Percentiles rank a stretch among this genome's conserved stretches.
phyloP scores from a whole-genome alignment of 208 protist genomes.

The Crithidia fasciculata region DNA sequence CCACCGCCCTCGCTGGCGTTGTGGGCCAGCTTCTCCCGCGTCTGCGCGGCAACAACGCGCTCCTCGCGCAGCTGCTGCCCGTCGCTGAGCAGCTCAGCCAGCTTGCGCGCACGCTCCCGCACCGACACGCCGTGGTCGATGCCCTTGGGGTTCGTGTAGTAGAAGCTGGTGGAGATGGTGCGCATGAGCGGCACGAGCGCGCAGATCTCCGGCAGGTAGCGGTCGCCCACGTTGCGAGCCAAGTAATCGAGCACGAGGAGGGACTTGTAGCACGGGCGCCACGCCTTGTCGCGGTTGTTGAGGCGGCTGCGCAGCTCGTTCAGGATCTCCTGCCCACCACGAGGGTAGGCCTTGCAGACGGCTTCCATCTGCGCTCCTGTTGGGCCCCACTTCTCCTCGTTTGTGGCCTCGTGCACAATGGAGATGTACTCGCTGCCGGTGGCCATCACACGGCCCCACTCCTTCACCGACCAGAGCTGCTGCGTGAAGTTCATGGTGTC shows the following conservation, averaged over 20 bases:
- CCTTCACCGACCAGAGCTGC: conserved; percentile 70
- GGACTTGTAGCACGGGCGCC: conserved; percentile 89
- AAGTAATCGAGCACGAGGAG: conserved; percentile 89
- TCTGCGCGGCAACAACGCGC: conserved; percentile 70
- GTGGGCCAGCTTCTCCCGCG: conserved; percentile 68
- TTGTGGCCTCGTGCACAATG: conserved; percentile 84
- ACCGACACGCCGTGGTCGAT: conserved; percentile 90
- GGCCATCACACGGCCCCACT: conserved; percentile 84
- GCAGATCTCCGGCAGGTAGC: conserved; percentile 73
- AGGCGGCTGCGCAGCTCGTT: conserved; percentile 82
- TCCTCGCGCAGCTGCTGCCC: conserved; percentile 78
- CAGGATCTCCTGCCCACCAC: conserved; percentile 71
- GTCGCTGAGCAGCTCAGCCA: conserved; percentile 84
- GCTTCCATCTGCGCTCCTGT: conserved; percentile 90
- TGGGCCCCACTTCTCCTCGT: conserved; percentile 90
- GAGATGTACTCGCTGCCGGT: conserved; percentile 70
- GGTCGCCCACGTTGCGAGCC: conserved; percentile 70
- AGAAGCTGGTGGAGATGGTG: conserved; percentile 78
- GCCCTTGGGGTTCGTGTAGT: conserved; percentile 87
- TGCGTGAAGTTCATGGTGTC: conserved; percentile 60
- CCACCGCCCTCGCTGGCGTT: conserved; percentile 46
- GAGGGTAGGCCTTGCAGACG: conserved; percentile 73
- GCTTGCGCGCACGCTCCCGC: conserved; percentile 82
- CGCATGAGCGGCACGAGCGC: conserved; percentile 70
- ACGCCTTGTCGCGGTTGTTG: conserved; percentile 85